Percentiles rank a stretch among this genome's conserved stretches.
phyloP scores from a whole-genome alignment of 345 rosid species.

The Eucalyptus sp. region DNA sequence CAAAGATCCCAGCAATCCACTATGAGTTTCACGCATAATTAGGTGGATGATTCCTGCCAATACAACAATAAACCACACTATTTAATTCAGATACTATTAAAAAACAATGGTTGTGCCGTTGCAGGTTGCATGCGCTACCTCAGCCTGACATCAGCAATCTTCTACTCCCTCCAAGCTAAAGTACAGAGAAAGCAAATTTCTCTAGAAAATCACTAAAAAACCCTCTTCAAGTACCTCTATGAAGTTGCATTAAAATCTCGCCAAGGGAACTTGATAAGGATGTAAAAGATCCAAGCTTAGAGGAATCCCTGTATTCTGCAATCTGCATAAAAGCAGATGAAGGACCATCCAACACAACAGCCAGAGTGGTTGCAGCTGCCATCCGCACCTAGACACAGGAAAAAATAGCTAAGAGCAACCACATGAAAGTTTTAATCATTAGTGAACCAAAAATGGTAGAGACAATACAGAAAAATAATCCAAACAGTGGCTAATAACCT shows the following conservation, averaged over 20 bases:
- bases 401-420: background rate
- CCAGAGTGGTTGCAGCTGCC: conserved; percentile 70
- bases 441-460: background rate
- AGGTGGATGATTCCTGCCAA: conserved; percentile 65
- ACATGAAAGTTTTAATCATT: background rate
- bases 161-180: background rate
- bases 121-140: background rate
- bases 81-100: background rate
- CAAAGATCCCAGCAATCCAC: conserved; percentile 58
- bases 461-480: background rate
- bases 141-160: background rate
- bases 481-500: background rate
- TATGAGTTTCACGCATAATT: conserved; percentile 58
- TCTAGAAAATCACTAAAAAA: background rate
- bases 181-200: background rate
- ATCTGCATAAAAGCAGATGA: conserved; percentile 82
- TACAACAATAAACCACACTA: background rate
- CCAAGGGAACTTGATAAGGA: conserved; percentile 88
- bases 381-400: conserved; percentile 59
- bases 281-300: conserved; percentile 61
- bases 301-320: conserved; percentile 78
- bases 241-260: conserved; percentile 78
- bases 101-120: background rate
- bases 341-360: conserved; percentile 76
- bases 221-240: conserved; percentile 43